Evolutionary conservation across 306 rosid species (phyloP).

Genomic region (Vicia faba): DNA sequence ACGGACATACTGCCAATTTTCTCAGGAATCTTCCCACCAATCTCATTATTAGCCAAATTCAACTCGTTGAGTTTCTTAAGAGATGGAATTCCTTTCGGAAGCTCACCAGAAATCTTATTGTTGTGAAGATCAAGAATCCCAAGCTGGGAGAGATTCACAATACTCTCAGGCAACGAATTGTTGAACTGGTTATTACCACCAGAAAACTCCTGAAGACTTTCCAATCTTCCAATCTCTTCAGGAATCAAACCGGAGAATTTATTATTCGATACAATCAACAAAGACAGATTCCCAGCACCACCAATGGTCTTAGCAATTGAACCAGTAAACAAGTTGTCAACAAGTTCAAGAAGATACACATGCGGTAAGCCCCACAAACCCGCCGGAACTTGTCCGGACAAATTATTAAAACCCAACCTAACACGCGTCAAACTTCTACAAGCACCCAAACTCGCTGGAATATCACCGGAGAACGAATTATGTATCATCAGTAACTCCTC

Average conservation of each 20-base stretch:
- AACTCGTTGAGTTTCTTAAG: conserved; percentile 76
- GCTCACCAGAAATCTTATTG: conserved; percentile 67
- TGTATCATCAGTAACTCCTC: conserved; percentile 68
- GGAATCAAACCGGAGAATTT: conserved; percentile 71
- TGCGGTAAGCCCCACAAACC: conserved; percentile 78
- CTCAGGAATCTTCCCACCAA: conserved; percentile 70
- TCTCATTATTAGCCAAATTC: conserved; percentile 63
- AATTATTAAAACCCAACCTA: conserved; percentile 56
- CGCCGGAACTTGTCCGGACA: conserved; percentile 74
- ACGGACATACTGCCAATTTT: conserved; percentile 61
- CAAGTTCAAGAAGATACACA: conserved; percentile 65
- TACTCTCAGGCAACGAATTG: conserved; percentile 59
- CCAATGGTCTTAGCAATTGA: conserved; percentile 60
- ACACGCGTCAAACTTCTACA: conserved; percentile 69
- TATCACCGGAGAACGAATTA: conserved; percentile 60
- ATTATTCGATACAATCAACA: conserved; percentile 58
- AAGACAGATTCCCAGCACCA: conserved; percentile 61
- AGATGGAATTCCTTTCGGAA: conserved; percentile 49
- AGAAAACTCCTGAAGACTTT: conserved; percentile 59
- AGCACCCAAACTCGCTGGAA: conserved; percentile 61
- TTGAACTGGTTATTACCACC: conserved; percentile 55
- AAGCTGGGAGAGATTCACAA: conserved; percentile 63
- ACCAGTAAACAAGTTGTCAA: conserved; percentile 63
- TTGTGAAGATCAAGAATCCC: conserved; percentile 71
- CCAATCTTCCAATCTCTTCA: conserved; percentile 67